These are phyloP conservation scores for Niebla homalea DNA, from an alignment of 495 filamentous ascomycete genomes.

Conservation along the genomic window DNA sequence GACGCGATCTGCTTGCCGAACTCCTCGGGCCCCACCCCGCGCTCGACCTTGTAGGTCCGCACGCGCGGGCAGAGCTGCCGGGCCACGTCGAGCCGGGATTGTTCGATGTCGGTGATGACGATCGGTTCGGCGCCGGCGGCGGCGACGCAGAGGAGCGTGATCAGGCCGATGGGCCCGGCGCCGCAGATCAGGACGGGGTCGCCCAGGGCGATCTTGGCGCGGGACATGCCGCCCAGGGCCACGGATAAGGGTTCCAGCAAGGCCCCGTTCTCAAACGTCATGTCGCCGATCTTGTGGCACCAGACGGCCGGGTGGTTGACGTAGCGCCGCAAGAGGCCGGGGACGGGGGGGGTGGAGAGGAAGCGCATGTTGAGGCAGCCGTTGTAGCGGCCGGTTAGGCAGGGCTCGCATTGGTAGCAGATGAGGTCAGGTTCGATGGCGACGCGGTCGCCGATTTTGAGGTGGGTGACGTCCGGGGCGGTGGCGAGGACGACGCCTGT, in stretches of 20 bases:
- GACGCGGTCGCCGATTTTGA: slow-evolving; percentile 57
- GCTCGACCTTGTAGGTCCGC: slow-evolving; percentile 45
- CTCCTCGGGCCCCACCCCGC: slow-evolving; percentile 42
- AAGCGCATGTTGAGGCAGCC: slow-evolving; percentile 73
- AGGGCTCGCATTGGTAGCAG: slow-evolving; percentile 59
- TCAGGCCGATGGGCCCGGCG: slow-evolving; percentile 73
- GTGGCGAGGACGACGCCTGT: slow-evolving; percentile 16
- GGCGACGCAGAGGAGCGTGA: slow-evolving; percentile 60
- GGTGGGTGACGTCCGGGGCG: slow-evolving; percentile 38
- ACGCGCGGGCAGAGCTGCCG: slow-evolving; percentile 46
- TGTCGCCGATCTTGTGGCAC: slow-evolving; percentile 59
- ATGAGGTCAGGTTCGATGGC: slow-evolving; percentile 70
- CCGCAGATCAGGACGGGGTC: slow-evolving; percentile 71
- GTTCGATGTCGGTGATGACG: slow-evolving; percentile 63
- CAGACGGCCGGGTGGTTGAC: slow-evolving; percentile 67
- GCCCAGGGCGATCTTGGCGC: slow-evolving; percentile 55
- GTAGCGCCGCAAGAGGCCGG: slow-evolving; percentile 68
- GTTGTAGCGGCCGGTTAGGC: slow-evolving; percentile 70
- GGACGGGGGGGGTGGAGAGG: slow-evolving; percentile 64
- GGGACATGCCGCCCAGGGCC: slow-evolving; percentile 65
- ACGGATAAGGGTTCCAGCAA: slow-evolving; percentile 76
- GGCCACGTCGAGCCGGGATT: slow-evolving; percentile 58
- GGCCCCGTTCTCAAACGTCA: slow-evolving; percentile 69
- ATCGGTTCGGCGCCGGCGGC: slow-evolving; percentile 64
- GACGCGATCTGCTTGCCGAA: slow-evolving; percentile 43